Conservation (phyloP, 2,329 filamentous ascomycete genomes). For the Plenodomus lindquistii region DNA sequence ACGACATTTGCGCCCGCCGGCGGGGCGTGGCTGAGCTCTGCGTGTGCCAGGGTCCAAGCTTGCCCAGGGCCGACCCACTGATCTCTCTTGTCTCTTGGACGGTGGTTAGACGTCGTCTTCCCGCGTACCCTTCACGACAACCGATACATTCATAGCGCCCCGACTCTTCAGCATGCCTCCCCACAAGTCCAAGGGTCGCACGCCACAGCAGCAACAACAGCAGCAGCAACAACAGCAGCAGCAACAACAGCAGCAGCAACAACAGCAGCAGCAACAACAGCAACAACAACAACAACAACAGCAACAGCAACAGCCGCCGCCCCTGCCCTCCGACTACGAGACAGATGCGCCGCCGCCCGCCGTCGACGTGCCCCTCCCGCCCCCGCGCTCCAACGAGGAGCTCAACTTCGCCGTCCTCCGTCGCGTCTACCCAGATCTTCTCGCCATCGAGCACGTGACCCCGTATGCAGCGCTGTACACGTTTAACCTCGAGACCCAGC, state of each 20-base stretch:
- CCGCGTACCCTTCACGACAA: neutral
- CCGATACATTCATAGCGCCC: neutral
- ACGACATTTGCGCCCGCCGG: neutral
- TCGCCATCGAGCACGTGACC: conserved; percentile 75
- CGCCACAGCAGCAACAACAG: neutral
- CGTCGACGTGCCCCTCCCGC: conserved; percentile 47
- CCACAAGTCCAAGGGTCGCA: neutral
- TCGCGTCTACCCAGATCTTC: conserved; percentile 77
- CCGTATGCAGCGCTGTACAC: conserved; percentile 86
- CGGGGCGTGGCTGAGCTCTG: conserved; percentile 4
- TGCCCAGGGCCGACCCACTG: neutral
- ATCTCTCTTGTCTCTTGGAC: neutral
- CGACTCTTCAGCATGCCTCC: neutral
- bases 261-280: conserved; percentile 1
- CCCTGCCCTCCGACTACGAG: conserved; percentile 59
- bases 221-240: neutral
- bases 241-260: neutral
- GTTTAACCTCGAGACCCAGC: conserved; percentile 65
- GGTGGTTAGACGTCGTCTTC: neutral
- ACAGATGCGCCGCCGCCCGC: conserved; percentile 50
- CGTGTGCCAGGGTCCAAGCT: conserved; percentile 11
- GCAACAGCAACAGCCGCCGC: conserved; percentile 35
- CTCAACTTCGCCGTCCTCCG: conserved; percentile 85
- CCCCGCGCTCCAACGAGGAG: conserved; percentile 73
- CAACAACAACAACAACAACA: conserved; percentile 35